phyloP scores from a whole-genome alignment of 805 yeast genomes.

The Sporopachydermia quercuum region DNA sequence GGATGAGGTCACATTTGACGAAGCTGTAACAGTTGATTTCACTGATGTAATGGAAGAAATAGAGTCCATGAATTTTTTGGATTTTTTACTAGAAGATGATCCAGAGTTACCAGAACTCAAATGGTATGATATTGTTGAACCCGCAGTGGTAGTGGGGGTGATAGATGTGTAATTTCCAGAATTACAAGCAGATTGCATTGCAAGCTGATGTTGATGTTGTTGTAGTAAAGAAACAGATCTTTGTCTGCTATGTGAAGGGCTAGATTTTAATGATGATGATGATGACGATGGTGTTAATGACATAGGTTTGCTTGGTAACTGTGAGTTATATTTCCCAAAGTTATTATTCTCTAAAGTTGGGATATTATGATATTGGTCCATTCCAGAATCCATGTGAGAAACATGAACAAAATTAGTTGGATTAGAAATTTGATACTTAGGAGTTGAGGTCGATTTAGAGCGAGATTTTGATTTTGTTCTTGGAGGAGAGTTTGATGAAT shows the following conservation, averaged over 20 bases:
- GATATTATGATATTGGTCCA: constrained; percentile 11
- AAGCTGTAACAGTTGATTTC: constrained; percentile 3
- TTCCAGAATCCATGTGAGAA: constrained; percentile 10
- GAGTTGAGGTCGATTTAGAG: background rate
- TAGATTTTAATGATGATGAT: background rate
- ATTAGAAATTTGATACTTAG: constrained; percentile 9
- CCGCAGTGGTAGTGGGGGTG: background rate
- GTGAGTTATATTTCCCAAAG: constrained; percentile 11
- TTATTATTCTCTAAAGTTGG: constrained; percentile 15
- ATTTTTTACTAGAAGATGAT: background rate
- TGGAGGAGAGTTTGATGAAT: background rate
- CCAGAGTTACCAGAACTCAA: background rate
- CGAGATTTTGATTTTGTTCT: background rate
- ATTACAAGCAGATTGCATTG: background rate
- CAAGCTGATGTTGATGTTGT: background rate
- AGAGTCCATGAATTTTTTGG: background rate
- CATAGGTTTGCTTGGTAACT: constrained; percentile 4
- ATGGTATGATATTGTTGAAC: background rate
- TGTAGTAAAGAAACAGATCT: background rate
- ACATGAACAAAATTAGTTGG: constrained; percentile 13
- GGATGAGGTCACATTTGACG: constrained; percentile 6
- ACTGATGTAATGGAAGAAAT: constrained; percentile 1
- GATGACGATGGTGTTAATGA: constrained; percentile 4
- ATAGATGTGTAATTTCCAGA: background rate
- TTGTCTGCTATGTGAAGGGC: background rate